Percentiles rank a stretch among this genome's conserved stretches.
phyloP scores from a whole-genome alignment of 306 rosid species.

The Quillaja saponaria region DNA sequence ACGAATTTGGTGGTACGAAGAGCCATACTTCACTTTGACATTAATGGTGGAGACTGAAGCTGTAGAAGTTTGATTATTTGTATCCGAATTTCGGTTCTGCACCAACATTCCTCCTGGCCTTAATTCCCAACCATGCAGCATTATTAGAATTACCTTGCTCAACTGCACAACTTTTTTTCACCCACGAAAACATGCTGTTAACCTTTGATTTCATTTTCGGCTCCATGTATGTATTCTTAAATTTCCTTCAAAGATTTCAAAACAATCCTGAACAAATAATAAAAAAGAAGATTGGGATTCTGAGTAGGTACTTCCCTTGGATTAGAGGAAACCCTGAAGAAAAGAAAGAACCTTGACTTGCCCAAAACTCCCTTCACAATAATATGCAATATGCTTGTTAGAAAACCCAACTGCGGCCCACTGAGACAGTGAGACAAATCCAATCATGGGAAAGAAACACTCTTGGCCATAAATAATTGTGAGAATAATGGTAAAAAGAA shows the following conservation, averaged over 20 bases:
- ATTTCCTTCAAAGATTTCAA: constrained; percentile 26
- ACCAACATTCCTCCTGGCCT: constrained; percentile 94
- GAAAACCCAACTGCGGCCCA: no score
- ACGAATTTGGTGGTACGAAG: constrained; percentile 52
- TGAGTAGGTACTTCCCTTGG: constrained; percentile 41
- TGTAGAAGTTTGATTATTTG: constrained; percentile 28
- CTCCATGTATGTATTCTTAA: constrained; percentile 23
- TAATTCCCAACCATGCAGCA: constrained; percentile 52
- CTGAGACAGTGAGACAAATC: no score
- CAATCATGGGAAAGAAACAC: constrained; percentile 15
- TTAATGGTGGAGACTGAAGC: constrained; percentile 44
- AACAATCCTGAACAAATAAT: background rate
- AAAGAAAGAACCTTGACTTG: constrained; percentile 43
- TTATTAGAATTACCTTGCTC: constrained; percentile 9
- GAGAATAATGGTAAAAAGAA: no score
- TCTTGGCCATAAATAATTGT: no score
- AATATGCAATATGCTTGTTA: constrained; percentile 8
- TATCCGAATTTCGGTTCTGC: constrained; percentile 58
- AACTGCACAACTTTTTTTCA: constrained; percentile 23
- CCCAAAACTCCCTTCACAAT: constrained; percentile 28
- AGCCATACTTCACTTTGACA: constrained; percentile 66
- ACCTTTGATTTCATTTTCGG: constrained; percentile 30
- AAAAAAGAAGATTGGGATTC: constrained; percentile 7
- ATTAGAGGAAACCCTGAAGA: constrained; percentile 36
- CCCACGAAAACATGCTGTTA: constrained; percentile 36